A percentile compares a stretch with the other conserved stretches of the same genome.
These are phyloP conservation scores for Xylaria curta DNA, from an alignment of 495 filamentous ascomycete genomes.

Conservation along the genomic window DNA sequence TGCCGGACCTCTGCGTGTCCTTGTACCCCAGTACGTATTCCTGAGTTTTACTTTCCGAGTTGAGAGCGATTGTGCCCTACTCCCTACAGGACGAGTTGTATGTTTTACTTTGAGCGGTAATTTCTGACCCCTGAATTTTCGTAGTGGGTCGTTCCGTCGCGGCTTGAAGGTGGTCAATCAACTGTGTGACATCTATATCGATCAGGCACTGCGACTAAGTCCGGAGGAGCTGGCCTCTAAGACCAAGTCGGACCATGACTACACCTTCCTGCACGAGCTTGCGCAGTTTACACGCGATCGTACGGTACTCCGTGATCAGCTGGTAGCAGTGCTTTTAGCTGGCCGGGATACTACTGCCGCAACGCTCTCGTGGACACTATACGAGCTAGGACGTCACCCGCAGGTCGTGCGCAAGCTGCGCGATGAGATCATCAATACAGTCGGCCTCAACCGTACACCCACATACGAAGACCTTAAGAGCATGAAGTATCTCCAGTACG, in stretches of 20 bases:
- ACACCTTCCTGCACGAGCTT: constrained; percentile 83
- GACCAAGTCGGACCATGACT: constrained; percentile 68
- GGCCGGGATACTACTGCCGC: constrained; percentile 80
- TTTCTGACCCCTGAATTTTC: background rate
- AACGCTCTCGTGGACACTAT: constrained; percentile 76
- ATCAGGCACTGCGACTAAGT: constrained; percentile 65
- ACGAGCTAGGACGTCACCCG: constrained; percentile 76
- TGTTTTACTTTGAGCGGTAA: background rate
- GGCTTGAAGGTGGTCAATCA: constrained; percentile 72
- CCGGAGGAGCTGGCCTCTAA: constrained; percentile 64
- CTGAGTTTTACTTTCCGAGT: background rate
- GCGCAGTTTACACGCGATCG: constrained; percentile 77
- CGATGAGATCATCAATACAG: constrained; percentile 68
- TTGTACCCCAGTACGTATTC: constrained; percentile 56
- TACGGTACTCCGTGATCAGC: constrained; percentile 75
- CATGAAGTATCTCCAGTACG: constrained; percentile 78
- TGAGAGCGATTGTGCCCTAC: background rate
- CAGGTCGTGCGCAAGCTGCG: constrained; percentile 70
- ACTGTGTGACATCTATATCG: constrained; percentile 78
- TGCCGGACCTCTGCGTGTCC: constrained; percentile 59
- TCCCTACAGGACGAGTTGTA: background rate
- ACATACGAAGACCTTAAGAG: constrained; percentile 73
- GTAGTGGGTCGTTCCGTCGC: constrained; percentile 57
- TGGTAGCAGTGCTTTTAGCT: constrained; percentile 80
- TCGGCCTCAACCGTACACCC: constrained; percentile 64